Conservation (phyloP, 78 protist species). For the Bigelowiella natans region DNA sequence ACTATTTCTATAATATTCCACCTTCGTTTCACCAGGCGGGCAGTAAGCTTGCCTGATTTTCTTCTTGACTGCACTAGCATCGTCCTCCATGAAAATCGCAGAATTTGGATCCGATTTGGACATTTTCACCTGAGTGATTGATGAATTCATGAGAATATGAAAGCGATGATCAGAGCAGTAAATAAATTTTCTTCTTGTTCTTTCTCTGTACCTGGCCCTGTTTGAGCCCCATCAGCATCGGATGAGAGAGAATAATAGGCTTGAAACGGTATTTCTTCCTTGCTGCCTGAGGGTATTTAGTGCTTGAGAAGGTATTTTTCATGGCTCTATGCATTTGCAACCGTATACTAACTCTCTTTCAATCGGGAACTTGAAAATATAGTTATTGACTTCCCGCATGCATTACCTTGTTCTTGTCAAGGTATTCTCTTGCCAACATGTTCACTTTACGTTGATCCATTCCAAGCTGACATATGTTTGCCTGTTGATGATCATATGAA, state of each 20-base stretch:
- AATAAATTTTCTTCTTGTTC: no score
- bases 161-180: no score
- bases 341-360: no score
- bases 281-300: not conserved
- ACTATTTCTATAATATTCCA: not conserved
- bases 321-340: no score
- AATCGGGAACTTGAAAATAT: no score
- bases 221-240: constrained; percentile 77
- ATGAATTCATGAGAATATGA: no score
- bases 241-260: constrained; percentile 92
- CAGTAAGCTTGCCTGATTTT: constrained; percentile 70
- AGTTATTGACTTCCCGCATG: no score
- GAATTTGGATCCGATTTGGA: constrained; percentile 80
- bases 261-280: constrained; percentile 35
- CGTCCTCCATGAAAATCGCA: constrained; percentile 97
- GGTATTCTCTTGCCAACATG: constrained; percentile 95
- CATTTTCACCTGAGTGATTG: constrained; percentile 71
- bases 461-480: constrained; percentile 95
- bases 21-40: constrained; percentile 33
- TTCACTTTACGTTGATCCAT: constrained; percentile 96
- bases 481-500: constrained; percentile 38
- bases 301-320: no score
- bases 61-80: constrained; percentile 30
- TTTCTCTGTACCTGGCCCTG: constrained; percentile 70
- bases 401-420: constrained; percentile 55